A percentile compares a stretch with the other conserved stretches of the same genome.
These are phyloP conservation scores for Rhodotorula toruloides DNA, from an alignment of 768 basidiomycete genomes.

Conservation along the genomic window DNA sequence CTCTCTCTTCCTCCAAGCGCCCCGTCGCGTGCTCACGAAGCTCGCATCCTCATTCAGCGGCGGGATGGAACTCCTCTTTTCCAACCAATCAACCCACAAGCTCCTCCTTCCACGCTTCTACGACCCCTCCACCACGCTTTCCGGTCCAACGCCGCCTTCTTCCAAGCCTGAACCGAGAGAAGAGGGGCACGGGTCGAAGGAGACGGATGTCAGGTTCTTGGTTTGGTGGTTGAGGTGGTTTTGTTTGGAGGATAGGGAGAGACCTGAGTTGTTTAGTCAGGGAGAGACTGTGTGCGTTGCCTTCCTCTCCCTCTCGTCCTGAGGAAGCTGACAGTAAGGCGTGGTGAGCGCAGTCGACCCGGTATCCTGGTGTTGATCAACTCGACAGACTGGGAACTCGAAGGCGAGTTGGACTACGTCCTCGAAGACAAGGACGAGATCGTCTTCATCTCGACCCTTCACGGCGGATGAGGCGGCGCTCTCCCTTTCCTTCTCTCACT, in stretches of 20 bases:
- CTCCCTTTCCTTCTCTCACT: not conserved
- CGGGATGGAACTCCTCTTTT: slow-evolving; percentile 79
- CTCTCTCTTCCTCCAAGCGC: not conserved
- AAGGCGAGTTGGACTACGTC: slow-evolving; percentile 82
- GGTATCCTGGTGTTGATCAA: slow-evolving; percentile 96
- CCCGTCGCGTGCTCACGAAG: not conserved
- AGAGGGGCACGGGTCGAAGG: slow-evolving; percentile 45
- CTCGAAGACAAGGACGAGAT: slow-evolving; percentile 77
- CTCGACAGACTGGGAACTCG: slow-evolving; percentile 95
- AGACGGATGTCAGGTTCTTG: slow-evolving; percentile 66
- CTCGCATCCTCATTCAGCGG: slow-evolving; percentile 51
- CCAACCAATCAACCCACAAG: slow-evolving; percentile 59
- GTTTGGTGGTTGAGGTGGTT: slow-evolving; percentile 71
- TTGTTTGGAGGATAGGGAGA: slow-evolving; percentile 62
- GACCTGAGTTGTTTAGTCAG: slow-evolving; percentile 84
- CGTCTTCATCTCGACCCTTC: slow-evolving; percentile 92
- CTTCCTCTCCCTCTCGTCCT: not conserved
- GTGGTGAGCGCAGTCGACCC: slow-evolving; percentile 66
- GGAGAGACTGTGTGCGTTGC: slow-evolving; percentile 68
- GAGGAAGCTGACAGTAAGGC: not conserved
- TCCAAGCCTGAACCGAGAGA: not conserved
- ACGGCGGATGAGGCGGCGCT: slow-evolving; percentile 61
- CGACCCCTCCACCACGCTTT: slow-evolving; percentile 22
- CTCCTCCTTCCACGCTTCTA: slow-evolving; percentile 56
- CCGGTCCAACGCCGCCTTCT: slow-evolving; percentile 31